Conservation (phyloP, 1,284 basidiomycete species). For the Naganishia sp. region DNA sequence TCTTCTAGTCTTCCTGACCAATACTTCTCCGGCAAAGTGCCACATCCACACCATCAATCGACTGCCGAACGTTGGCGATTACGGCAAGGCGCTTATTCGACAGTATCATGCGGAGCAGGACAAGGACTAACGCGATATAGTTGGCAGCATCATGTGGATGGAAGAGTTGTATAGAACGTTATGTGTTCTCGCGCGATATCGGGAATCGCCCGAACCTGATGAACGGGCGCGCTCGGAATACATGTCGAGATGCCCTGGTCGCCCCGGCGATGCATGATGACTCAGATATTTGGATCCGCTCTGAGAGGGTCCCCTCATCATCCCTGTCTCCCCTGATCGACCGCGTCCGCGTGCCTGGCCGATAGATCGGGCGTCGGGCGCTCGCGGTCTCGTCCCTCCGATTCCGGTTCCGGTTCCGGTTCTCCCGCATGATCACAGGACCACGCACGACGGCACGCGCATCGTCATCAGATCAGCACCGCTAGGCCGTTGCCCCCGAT, state of each 20-base stretch:
- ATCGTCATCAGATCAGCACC: slow-evolving; percentile 1
- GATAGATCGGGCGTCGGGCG: too few relatives aligned
- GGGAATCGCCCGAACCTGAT: too few relatives aligned
- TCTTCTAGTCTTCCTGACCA: slow-evolving; percentile 48
- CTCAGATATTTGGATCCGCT: too few relatives aligned
- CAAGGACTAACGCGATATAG: neutral
- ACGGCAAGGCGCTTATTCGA: slow-evolving; percentile 45
- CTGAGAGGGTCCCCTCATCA: too few relatives aligned
- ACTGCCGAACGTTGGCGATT: slow-evolving; percentile 49
- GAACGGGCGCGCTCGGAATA: too few relatives aligned
- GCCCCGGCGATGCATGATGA: too few relatives aligned
- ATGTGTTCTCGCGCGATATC: neutral
- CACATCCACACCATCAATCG: slow-evolving; percentile 51
- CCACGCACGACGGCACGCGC: neutral
- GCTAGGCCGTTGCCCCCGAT: slow-evolving; percentile 16
- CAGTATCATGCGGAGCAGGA: slow-evolving; percentile 37
- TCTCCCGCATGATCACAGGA: neutral
- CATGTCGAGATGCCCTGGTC: too few relatives aligned
- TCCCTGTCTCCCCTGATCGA: too few relatives aligned
- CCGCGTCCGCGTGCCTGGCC: too few relatives aligned
- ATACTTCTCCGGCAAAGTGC: slow-evolving; percentile 51
- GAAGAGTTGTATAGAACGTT: neutral
- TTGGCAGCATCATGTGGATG: neutral
- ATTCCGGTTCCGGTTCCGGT: neutral
- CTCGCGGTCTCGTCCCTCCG: too few relatives aligned